A percentile compares a stretch with the other conserved stretches of the same genome.
Conservation (phyloP, 228 moss, liverwort and hornwort species). For the Sphagnum magellanicum region DNA sequence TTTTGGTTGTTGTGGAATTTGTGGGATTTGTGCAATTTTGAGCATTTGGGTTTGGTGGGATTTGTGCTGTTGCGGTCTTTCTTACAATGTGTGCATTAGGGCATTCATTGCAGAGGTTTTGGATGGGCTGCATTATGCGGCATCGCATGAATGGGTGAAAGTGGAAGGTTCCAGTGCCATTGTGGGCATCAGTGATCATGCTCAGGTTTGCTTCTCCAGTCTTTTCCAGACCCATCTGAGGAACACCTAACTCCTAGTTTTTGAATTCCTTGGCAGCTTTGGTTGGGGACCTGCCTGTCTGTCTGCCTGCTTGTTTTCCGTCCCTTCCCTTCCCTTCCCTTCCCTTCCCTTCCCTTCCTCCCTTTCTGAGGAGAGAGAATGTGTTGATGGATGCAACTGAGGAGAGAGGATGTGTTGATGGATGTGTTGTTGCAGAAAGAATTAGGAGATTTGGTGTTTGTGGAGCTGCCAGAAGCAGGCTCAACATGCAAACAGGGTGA, state of each 20-base stretch:
- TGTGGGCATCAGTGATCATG: slow-evolving; percentile 43
- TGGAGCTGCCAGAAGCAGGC: slow-evolving; percentile 30
- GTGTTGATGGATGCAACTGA: too few species aligned
- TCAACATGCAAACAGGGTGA: background rate
- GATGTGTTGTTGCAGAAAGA: slow-evolving; percentile 13
- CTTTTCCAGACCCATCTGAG: background rate
- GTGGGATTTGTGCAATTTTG: background rate
- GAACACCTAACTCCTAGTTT: too few species aligned
- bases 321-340: too few species aligned
- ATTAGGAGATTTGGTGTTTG: slow-evolving; percentile 44
- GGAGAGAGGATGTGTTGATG: too few species aligned
- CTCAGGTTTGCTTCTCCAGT: slow-evolving; percentile 19
- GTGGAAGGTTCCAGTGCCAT: slow-evolving; percentile 37
- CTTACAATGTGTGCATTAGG: background rate
- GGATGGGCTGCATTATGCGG: slow-evolving; percentile 35
- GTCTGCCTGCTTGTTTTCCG: too few species aligned
- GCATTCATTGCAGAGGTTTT: slow-evolving; percentile 28
- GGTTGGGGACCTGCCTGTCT: too few species aligned
- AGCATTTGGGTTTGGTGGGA: background rate
- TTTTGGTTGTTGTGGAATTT: background rate
- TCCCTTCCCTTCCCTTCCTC: too few species aligned
- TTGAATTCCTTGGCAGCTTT: too few species aligned
- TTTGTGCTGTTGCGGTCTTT: background rate
- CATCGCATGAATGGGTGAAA: slow-evolving; percentile 49
- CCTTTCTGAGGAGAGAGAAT: too few species aligned